A percentile compares a stretch with the other conserved stretches of the same genome.
Conservation (phyloP, 768 basidiomycete genomes). For the Suillus occidentalis region DNA sequence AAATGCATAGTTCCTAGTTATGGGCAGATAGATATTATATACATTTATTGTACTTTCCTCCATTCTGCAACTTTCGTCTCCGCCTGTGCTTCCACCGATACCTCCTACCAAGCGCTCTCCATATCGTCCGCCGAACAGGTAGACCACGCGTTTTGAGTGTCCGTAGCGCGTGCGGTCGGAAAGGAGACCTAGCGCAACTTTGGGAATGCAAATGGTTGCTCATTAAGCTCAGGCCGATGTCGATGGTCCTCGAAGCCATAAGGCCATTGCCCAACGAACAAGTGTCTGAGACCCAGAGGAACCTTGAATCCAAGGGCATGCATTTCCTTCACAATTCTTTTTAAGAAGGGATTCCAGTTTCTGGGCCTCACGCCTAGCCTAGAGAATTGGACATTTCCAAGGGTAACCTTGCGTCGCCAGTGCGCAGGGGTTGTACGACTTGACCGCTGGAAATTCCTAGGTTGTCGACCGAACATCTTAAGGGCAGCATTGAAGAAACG, state of each 20-base stretch:
- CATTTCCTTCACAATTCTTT: slow-evolving; percentile 41
- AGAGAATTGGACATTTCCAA: slow-evolving; percentile 29
- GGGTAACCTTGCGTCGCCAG: slow-evolving; percentile 32
- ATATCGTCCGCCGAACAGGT: slow-evolving; percentile 29
- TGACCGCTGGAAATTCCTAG: slow-evolving; percentile 19
- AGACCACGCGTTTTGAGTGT: slow-evolving; percentile 35
- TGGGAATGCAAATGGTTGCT: slow-evolving; percentile 30
- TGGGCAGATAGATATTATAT: slow-evolving; percentile 21
- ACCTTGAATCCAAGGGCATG: slow-evolving; percentile 38
- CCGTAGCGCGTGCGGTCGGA: slow-evolving; percentile 24
- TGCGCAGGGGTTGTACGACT: slow-evolving; percentile 19
- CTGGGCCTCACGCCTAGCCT: slow-evolving; percentile 24
- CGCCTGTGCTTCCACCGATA: slow-evolving; percentile 21
- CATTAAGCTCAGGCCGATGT: slow-evolving; percentile 15
- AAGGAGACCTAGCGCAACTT: slow-evolving; percentile 15
- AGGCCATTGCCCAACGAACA: slow-evolving; percentile 40
- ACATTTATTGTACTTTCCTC: slow-evolving; percentile 25
- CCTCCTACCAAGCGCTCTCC: slow-evolving; percentile 21
- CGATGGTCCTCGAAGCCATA: slow-evolving; percentile 19
- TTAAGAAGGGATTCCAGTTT: slow-evolving; percentile 36
- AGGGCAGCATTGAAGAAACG: slow-evolving; percentile 68
- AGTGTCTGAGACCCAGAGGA: slow-evolving; percentile 38
- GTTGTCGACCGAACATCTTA: slow-evolving; percentile 37
- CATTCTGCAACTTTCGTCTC: slow-evolving; percentile 13
- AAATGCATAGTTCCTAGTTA: not conserved